These are phyloP conservation scores for Phytophthora europaea DNA, from an alignment of 352 stramenopile species.

Conservation along the genomic window DNA sequence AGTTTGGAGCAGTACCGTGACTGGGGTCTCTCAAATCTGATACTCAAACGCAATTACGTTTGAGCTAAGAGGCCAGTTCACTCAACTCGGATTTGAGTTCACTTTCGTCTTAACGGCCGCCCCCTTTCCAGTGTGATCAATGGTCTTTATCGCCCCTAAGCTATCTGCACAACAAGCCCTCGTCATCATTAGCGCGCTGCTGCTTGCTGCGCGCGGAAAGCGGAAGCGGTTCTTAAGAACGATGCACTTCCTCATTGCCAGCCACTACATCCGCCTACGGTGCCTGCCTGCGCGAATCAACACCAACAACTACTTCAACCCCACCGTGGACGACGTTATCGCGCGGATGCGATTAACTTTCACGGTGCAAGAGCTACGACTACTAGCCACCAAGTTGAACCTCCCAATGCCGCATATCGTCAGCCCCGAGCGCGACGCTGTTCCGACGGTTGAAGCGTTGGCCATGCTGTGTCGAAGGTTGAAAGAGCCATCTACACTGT, in stretches of 20 bases:
- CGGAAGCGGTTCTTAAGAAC: neutral
- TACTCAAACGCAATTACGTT: too few relatives aligned
- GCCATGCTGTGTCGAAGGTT: neutral
- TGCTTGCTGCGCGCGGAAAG: neutral
- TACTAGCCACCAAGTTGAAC: neutral
- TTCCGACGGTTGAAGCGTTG: neutral
- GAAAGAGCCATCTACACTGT: neutral
- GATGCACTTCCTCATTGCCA: neutral
- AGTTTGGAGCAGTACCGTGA: too few relatives aligned
- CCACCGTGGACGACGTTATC: neutral
- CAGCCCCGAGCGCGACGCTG: neutral
- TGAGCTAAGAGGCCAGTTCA: too few relatives aligned
- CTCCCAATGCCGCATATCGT: neutral
- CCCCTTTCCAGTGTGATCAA: neutral
- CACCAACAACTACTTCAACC: neutral
- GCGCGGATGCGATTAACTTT: neutral
- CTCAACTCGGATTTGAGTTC: neutral
- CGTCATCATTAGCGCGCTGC: neutral
- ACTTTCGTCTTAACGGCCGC: neutral
- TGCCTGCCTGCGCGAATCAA: neutral
- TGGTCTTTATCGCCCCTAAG: neutral
- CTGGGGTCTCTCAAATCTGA: too few relatives aligned
- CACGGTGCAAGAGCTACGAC: neutral
- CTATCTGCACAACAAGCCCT: neutral
- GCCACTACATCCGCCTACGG: neutral